Evolutionary conservation across 768 basidiomycete species (phyloP), one percentile per base, ranked within the genome.

Genomic region (Pholiota conissans): DNA sequence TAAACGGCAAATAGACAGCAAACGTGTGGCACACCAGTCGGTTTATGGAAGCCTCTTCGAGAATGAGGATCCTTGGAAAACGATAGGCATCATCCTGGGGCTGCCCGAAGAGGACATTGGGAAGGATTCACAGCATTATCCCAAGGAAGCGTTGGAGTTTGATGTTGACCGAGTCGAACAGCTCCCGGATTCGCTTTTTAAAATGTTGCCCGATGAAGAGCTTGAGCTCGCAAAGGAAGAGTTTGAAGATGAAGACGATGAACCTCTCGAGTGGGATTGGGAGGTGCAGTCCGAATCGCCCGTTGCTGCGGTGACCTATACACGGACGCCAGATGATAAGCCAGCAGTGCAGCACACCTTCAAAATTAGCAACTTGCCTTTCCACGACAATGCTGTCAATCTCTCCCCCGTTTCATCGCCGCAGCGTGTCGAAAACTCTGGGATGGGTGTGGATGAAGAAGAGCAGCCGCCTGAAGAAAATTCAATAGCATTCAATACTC

Each of bases 51-150:
- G 63, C 42, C 61, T 81, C 3, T 80, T 76, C 53, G 72, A 77
- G 32, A 73, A 76, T 52, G 60, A 67, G 30, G 75, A 80, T 61
- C 80, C 80, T 0, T 81, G 80, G 80, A 69, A 64, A 29, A 71
- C 75, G 5, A 71, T 80, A 24, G 80, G 79, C 11, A 68, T 69
- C 6, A 72, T 80, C 49, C 71, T 81, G 9, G 78, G 77, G 8
- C 37, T 76, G 9, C 34, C 50, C 5, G 16, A 22, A 35, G 26
- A 2, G 16, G 35, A 52, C 10, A 52, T 9, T 6, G 8, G 18
- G 22, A 26, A 7, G 13, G 11, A 5, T 45, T 45, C 42, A 24
- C 6, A 18, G 7, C 11, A 24, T 9, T 22, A 24, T 8, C 32
- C 18, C 14, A 34, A 20, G n/a, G n/a, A n/a, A n/a, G n/a, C n/a